Base-by-base conservation (phyloP, 1,139 yeast species). In the Entelexis paramagnoliae region DNA sequence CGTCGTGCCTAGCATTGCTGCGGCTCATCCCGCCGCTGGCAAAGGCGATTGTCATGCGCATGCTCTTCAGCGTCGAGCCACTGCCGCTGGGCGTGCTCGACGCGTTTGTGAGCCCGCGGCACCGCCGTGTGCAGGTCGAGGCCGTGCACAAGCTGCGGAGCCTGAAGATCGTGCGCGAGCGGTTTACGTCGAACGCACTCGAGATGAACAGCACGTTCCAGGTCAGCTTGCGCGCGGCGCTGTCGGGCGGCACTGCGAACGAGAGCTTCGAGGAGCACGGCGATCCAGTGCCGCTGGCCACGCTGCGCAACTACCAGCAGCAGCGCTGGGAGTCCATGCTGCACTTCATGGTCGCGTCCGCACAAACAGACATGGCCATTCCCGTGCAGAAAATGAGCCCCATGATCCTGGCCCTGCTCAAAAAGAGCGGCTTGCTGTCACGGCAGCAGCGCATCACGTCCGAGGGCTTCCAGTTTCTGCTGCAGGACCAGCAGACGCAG, bases 401-500 rank as follows among this genome's bases (percentile, higher is more conserved):
- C 13, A 70, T 72, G 6, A 72, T 70, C 11, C 58, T 72, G 46
- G 59, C 63, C 8, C 62, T 72, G 39, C 62, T 72, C 34, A 60
- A 58, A 71, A 87, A 81, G 69, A 84, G 95, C 53, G 91, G 89
- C 2, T 71, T 91, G 50, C 88, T 91, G 96, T 95, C 84, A 62
- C 82, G 79, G 46, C 64, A 69, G 46, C 71, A 88, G 66, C 73
- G 77, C 51, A 93, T 91, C 63, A 89, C 98, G 2, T 86, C 87
- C 60, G 77, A 80, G 40, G 99, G 99, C 19, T 91, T 91, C 66
- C 98, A 91, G 69, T 91, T 91, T 63, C 69, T 91, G 55, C 70
- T 91, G 46, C 98, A 91, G 66, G 96, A 89, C 62, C 84, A 84
- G 29, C 88, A 87, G 65, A 86, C 96, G 1, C 99, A 91, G 67